Evolutionary conservation across 805 yeast genomes (phyloP).

Genomic region (Yarrowia sp.): DNA sequence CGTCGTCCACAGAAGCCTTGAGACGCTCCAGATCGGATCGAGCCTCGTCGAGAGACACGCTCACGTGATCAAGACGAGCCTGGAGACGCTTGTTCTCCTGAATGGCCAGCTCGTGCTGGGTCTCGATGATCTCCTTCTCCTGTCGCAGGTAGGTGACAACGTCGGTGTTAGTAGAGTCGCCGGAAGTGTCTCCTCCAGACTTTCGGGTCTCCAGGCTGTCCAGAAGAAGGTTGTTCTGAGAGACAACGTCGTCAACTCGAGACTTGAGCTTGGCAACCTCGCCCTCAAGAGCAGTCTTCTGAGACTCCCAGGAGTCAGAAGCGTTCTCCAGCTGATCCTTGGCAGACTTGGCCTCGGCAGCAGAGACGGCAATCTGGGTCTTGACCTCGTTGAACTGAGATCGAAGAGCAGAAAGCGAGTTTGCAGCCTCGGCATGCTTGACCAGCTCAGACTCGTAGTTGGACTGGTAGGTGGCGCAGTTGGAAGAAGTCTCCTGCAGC

Average conservation of each 20-base stretch:
- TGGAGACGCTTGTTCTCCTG: constrained; percentile 57
- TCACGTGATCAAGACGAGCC: constrained; percentile 49
- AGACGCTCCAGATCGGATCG: constrained; percentile 49
- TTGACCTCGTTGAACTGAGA: constrained; percentile 39
- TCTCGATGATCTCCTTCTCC: constrained; percentile 69
- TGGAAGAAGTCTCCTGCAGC: constrained; percentile 41
- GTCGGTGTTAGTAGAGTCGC: constrained; percentile 37
- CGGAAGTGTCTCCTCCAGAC: constrained; percentile 28
- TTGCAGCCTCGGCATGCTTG: constrained; percentile 53
- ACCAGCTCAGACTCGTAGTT: constrained; percentile 57
- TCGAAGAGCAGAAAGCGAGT: constrained; percentile 44
- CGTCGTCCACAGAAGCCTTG: constrained; percentile 31
- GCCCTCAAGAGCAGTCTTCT: constrained; percentile 45
- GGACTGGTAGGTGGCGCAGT: constrained; percentile 49
- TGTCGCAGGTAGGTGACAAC: constrained; percentile 63
- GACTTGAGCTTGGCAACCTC: constrained; percentile 48
- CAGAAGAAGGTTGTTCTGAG: constrained; percentile 66
- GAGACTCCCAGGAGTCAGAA: constrained; percentile 45
- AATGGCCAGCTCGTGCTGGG: constrained; percentile 51
- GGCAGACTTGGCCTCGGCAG: constrained; percentile 18
- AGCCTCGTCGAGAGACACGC: constrained; percentile 52
- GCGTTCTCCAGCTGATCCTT: constrained; percentile 38
- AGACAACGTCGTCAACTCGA: constrained; percentile 54
- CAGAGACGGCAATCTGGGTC: constrained; percentile 35
- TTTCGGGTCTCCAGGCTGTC: constrained; percentile 58